These are phyloP conservation scores for Luzula sylvatica DNA, from an alignment of 176 grass and related monocot species.

Conservation along the genomic window DNA sequence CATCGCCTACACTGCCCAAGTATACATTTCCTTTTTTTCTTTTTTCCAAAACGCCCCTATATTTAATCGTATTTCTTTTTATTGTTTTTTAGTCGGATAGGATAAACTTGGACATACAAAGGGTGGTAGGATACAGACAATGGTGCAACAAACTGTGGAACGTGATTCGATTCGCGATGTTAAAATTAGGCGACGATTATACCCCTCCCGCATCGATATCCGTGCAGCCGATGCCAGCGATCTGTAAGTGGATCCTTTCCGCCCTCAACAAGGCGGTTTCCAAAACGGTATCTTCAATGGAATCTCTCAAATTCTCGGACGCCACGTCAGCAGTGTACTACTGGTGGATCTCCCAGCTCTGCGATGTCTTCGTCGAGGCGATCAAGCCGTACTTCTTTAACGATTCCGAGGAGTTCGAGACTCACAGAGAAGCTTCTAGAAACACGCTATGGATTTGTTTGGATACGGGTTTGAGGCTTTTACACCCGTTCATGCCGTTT, in stretches of 20 bases:
- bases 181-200: constrained; percentile 70
- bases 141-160: constrained; percentile 99
- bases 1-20: constrained; percentile 73
- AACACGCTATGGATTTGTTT: constrained; percentile 70
- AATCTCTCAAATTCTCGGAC: constrained; percentile 76
- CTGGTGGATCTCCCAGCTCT: constrained; percentile 87
- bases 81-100: too few relatives aligned
- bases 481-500: constrained; percentile 89
- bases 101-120: constrained; percentile 87
- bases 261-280: constrained; percentile 62
- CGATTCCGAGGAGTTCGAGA: constrained; percentile 52
- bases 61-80: too few relatives aligned
- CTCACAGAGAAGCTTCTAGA: constrained; percentile 52
- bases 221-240: constrained; percentile 42
- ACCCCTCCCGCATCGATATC: constrained; percentile 41
- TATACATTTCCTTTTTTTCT: too few relatives aligned
- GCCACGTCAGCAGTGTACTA: constrained; percentile 78
- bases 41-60: too few relatives aligned
- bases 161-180: constrained; percentile 79
- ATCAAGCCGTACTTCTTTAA: constrained; percentile 76
- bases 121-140: constrained; percentile 70
- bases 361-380: constrained; percentile 87
- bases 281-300: constrained; percentile 70
- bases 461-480: constrained; percentile 61
- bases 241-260: constrained; percentile 91